Conservation (phyloP, 2,329 filamentous ascomycete genomes). For the Fusarium verticillioides region DNA sequence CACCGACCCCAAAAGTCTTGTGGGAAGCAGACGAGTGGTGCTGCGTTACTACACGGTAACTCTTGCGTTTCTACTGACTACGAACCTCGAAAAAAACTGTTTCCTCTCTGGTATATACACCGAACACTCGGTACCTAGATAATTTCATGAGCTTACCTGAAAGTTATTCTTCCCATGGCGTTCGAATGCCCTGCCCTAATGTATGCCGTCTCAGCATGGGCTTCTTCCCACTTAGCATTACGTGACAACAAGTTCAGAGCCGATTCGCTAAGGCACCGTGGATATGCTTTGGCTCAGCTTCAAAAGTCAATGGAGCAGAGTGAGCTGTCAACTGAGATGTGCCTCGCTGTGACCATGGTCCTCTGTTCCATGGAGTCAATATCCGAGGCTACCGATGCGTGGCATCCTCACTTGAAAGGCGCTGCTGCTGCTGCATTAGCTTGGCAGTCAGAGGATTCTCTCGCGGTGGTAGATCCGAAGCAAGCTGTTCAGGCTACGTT, state of each 20-base stretch:
- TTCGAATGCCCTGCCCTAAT: constrained; percentile 34
- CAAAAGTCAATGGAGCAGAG: constrained; percentile 17
- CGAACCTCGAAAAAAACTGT: neutral
- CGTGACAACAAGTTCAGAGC: constrained; percentile 21
- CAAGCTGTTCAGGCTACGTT: neutral
- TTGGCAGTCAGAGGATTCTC: neutral
- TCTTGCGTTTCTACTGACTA: neutral
- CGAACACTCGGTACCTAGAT: neutral
- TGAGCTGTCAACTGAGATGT: constrained; percentile 30
- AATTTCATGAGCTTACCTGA: neutral
- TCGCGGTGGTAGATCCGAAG: neutral
- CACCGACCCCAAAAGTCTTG: neutral
- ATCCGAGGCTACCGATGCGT: constrained; percentile 24
- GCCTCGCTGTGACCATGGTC: constrained; percentile 37
- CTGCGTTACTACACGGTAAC: neutral
- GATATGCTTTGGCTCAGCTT: constrained; percentile 20
- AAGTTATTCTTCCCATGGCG: constrained; percentile 38
- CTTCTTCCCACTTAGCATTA: constrained; percentile 35
- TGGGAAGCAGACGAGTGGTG: neutral
- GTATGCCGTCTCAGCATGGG: constrained; percentile 35
- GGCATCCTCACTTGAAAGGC: constrained; percentile 35
- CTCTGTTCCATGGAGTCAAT: constrained; percentile 41
- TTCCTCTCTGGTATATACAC: neutral
- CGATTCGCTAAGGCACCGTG: constrained; percentile 28
- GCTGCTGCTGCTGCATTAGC: constrained; percentile 21